Percentiles rank a stretch among this genome's conserved stretches.
Conservation (phyloP, 1,284 basidiomycete genomes). For the Cutaneotrichosporon cutaneum region DNA sequence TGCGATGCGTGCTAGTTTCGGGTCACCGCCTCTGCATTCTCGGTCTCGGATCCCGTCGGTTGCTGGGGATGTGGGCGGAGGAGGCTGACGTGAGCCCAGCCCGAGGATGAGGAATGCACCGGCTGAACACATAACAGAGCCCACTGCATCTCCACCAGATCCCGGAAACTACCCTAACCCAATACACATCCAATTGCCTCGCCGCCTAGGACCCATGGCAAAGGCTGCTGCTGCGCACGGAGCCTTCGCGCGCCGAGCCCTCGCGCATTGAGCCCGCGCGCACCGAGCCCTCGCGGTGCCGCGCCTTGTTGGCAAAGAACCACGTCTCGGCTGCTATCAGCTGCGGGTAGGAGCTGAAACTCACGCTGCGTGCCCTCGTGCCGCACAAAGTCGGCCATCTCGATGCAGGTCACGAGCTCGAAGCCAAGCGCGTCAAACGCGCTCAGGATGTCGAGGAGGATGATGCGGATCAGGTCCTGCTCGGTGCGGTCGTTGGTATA, state of each 20-base stretch:
- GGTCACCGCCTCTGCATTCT: too few species aligned
- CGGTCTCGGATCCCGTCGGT: too few species aligned
- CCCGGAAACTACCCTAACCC: too few species aligned
- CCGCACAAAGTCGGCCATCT: background rate
- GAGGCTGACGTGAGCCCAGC: too few species aligned
- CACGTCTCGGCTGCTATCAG: constrained; percentile 6
- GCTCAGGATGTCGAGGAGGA: background rate
- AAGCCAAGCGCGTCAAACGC: background rate
- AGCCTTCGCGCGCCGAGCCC: background rate
- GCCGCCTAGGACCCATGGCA: background rate
- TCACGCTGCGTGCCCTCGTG: constrained; percentile 1
- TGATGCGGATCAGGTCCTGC: background rate
- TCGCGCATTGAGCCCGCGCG: too few species aligned
- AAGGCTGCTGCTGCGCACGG: background rate
- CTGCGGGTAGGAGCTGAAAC: background rate
- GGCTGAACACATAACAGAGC: too few species aligned
- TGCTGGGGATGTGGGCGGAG: too few species aligned
- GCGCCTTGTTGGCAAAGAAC: constrained; percentile 2
- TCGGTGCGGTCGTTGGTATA: background rate
- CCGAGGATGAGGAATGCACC: too few species aligned
- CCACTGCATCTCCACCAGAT: too few species aligned
- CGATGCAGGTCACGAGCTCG: background rate
- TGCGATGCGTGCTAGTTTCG: too few species aligned
- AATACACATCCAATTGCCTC: too few species aligned
- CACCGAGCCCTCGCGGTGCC: background rate